Percentiles rank a stretch among this genome's conserved stretches.
These are phyloP conservation scores for Sutorius australiensis DNA, from an alignment of 768 basidiomycete genomes.

Conservation along the genomic window DNA sequence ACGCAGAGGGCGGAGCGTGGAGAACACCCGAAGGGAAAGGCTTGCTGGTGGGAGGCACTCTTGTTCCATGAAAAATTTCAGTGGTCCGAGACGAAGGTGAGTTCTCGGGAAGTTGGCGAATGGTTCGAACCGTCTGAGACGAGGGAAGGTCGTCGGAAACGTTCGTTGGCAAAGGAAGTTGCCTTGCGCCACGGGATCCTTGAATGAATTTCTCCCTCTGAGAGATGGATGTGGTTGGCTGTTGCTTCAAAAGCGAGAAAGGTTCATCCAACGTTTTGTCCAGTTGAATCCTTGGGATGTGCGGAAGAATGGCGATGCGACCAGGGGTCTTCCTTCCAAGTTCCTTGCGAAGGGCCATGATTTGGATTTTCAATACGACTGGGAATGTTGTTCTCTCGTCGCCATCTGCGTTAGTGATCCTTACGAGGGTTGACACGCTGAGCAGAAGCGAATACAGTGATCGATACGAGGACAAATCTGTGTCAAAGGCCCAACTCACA, in stretches of 20 bases:
- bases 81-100: not conserved
- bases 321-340: constrained; percentile 43
- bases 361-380: constrained; percentile 50
- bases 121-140: not conserved
- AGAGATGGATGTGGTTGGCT: not conserved
- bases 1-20: constrained; percentile 23
- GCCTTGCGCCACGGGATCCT: not conserved
- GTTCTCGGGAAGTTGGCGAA: not conserved
- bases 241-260: not conserved
- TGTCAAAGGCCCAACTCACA: constrained; percentile 47
- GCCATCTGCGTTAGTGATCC: constrained; percentile 50
- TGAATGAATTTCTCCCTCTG: not conserved
- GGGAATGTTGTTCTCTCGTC: constrained; percentile 50
- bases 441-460: not conserved
- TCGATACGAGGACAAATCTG: not conserved
- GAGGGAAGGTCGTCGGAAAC: not conserved
- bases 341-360: constrained; percentile 61
- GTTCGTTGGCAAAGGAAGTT: not conserved
- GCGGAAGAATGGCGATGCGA: not conserved
- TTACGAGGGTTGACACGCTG: constrained; percentile 74
- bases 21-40: constrained; percentile 4
- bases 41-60: not conserved
- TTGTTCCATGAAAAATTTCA: not conserved
- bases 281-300: not conserved
- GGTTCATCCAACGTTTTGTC: not conserved